Evolutionary conservation across 2,329 filamentous ascomycete genomes (phyloP).

Genomic region (Aspergillus japonicus): DNA sequence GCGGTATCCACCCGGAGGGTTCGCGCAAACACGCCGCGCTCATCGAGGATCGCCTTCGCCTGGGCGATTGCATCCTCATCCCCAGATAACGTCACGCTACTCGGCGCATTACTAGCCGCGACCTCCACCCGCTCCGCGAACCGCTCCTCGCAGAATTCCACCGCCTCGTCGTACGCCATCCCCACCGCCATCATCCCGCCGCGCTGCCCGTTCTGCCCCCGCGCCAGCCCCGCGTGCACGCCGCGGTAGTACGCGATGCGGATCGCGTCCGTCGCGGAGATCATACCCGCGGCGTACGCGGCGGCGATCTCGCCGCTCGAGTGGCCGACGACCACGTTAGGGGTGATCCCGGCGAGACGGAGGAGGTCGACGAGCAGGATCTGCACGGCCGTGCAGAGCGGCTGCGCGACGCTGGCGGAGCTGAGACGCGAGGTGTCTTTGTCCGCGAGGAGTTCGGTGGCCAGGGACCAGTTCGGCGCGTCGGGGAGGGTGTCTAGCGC

Average conservation of each 20-base stretch:
- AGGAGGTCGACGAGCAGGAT: conserved; percentile 20
- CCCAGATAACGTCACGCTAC: conserved; percentile 45
- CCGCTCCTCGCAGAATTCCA: conserved; percentile 15
- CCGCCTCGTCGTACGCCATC: conserved; percentile 32
- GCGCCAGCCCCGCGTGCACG: conserved; percentile 22
- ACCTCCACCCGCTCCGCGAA: conserved; percentile 26
- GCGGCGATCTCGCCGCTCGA: conserved; percentile 52
- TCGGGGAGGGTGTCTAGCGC: conserved; percentile 1
- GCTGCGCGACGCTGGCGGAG: conserved; percentile 18
- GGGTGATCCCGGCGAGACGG: conserved; percentile 27
- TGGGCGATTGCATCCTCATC: conserved; percentile 34
- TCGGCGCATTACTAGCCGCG: conserved; percentile 39
- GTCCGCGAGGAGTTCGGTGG: conserved; percentile 1
- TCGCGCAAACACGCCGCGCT: conserved; percentile 35
- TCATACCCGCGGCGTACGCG: conserved; percentile 48
- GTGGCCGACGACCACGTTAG: conserved; percentile 45
- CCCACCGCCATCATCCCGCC: conserved; percentile 52
- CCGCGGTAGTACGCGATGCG: conserved; percentile 47
- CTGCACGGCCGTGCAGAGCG: conserved; percentile 20
- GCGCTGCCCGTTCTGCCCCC: conserved; percentile 7
- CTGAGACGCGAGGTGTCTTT: neutral
- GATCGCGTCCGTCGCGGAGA: conserved; percentile 43
- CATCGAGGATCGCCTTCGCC: conserved; percentile 24
- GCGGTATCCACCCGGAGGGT: conserved; percentile 42
- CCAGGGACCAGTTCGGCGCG: conserved; percentile 8